Percentiles rank a stretch among this genome's conserved stretches.
Conservation (phyloP, 139 green algal genomes). For the Choricystis sp. region DNA sequence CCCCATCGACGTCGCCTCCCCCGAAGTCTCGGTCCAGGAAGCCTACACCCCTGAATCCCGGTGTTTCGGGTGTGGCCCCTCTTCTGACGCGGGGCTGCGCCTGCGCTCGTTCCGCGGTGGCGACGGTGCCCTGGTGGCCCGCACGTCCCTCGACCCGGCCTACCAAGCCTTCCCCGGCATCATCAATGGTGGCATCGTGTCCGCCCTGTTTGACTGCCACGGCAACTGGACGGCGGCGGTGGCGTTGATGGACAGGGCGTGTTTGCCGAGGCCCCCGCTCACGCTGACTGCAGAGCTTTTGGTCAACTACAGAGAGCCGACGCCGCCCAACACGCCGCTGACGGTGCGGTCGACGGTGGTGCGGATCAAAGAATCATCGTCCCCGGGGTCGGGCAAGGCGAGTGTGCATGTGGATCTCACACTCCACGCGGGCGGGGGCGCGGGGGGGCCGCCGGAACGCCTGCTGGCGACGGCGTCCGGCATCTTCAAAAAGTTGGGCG, state of each 20-base stretch:
- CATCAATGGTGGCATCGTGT: conserved; percentile 60
- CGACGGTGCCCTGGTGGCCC: conserved; percentile 39
- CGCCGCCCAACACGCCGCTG: conserved; percentile 34
- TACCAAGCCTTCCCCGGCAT: conserved; percentile 61
- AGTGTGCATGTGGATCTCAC: conserved; percentile 32
- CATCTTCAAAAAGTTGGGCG: conserved; percentile 60
- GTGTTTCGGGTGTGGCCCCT: conserved; percentile 52
- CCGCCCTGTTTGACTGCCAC: conserved; percentile 63
- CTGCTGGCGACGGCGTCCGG: conserved; percentile 32
- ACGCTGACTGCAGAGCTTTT: conserved; percentile 57
- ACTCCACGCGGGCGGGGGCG: conserved; percentile 14
- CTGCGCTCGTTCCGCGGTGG: conserved; percentile 35
- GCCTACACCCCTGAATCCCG: conserved; percentile 47
- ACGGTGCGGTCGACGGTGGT: conserved; percentile 41
- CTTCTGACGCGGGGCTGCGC: conserved; percentile 35
- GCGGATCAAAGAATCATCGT: conserved; percentile 18
- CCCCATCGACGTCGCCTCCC: conserved; percentile 13
- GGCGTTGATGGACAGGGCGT: conserved; percentile 57
- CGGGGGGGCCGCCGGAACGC: conserved; percentile 33
- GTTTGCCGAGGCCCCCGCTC: conserved; percentile 52
- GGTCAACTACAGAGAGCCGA: conserved; percentile 50
- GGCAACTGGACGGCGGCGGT: conserved; percentile 63
- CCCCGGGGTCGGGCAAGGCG: conserved; percentile 18
- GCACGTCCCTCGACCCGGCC: conserved; percentile 16
- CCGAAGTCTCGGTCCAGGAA: conserved; percentile 41